These are phyloP conservation scores for Blastobotrys terrestris DNA, from an alignment of 805 yeast genomes.

Conservation along the genomic window DNA sequence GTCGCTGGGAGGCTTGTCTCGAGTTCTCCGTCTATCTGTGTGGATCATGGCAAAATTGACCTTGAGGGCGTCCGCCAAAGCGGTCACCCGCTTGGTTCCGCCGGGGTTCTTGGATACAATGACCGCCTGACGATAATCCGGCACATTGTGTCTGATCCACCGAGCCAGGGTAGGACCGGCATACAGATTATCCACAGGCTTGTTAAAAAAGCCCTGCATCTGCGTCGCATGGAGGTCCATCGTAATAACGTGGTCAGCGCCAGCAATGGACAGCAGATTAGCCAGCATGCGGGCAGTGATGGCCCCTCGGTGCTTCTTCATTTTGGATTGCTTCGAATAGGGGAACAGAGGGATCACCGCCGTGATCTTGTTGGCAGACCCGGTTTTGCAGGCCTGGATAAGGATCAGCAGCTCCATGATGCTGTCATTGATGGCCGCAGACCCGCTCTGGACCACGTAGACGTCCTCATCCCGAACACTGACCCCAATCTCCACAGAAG, in stretches of 20 bases:
- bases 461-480: conserved; percentile 97
- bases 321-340: conserved; percentile 92
- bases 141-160: conserved; percentile 90
- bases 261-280: conserved; percentile 91
- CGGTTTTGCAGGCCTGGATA: conserved; percentile 94
- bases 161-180: conserved; percentile 95
- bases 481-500: conserved; percentile 90
- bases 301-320: conserved; percentile 99
- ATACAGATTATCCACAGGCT: conserved; percentile 93
- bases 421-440: conserved; percentile 82
- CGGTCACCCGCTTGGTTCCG: conserved; percentile 96
- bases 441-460: conserved; percentile 85
- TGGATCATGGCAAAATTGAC: conserved; percentile 98
- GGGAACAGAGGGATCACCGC: conserved; percentile 98
- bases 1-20: conserved; percentile 23
- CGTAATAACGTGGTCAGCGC: conserved; percentile 97
- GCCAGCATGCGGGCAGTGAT: conserved; percentile 98
- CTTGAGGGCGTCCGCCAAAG: conserved; percentile 93
- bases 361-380: conserved; percentile 94
- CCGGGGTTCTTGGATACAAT: conserved; percentile 99
- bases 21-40: conserved; percentile 90
- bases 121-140: conserved; percentile 79
- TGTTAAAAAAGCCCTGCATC: conserved; percentile 98
- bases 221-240: conserved; percentile 96
- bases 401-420: conserved; percentile 93